Evolutionary conservation across 495 filamentous ascomycete genomes (phyloP), one percentile per base, ranked within the genome.

Genomic region (Parmelia sp.): DNA sequence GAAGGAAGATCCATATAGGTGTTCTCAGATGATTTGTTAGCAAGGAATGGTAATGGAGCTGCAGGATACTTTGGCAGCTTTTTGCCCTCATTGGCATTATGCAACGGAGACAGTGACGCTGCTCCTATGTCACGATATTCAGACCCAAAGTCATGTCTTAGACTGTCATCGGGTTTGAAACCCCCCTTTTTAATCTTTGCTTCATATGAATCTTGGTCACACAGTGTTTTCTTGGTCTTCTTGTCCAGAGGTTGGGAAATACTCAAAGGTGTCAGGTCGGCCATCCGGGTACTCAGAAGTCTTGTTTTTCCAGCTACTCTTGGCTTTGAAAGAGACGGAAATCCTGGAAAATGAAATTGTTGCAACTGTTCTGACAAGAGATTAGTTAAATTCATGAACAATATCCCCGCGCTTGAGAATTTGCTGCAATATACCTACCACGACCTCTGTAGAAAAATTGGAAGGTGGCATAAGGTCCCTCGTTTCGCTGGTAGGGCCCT

Each of bases 361-460:
- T 62, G 55, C 10, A 71, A 40, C 33, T 64, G 57, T 33, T 71
- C 65, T 69, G 15, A 14, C 7, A 31, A 5, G 8, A 21, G n/a
- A 47, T 59, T 17, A 58, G 37, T 4, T 11, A 58, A 1, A 21
- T 63, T 23, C 27, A 15, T 29, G 53, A 12, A 3, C 7, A 40
- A 23, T 15, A 21, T 9, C 15, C 11, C 31, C 39, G 45, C 3
- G 59, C 25, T 0, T 23, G 3, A 45, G 15, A 15, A 31, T 7
- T 19, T 10, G 6, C 29, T 14, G 29, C 11, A 8, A 40, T 11
- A 49, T 23, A 49, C 37, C 33, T 68, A 71, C 69, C 69, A 58
- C 58, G 60, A 61, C 70, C 72, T 61, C 71, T 55, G 33, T 72
- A 72, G 47, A 72, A 72, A 61, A 72, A 72, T 19, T 68, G 58